Percentiles rank a stretch among this genome's conserved stretches.
Evolutionary conservation across 495 filamentous ascomycete species (phyloP).

Genomic region (Aspergillus asperescens): DNA sequence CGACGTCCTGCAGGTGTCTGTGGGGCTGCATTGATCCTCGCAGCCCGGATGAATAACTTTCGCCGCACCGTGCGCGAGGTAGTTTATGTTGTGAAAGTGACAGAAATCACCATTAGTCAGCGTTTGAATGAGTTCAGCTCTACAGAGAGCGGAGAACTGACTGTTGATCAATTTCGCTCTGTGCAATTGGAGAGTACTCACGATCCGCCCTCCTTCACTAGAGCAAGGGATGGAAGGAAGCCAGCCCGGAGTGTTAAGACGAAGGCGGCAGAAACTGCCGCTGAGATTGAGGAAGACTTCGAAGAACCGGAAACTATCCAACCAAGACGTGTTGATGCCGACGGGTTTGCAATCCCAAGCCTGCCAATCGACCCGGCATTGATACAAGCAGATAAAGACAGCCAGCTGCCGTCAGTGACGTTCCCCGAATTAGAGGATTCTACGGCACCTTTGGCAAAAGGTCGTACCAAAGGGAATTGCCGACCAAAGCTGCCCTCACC

Average conservation of each 20-base stretch:
- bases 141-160: constrained; percentile 71
- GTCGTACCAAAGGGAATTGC: constrained; percentile 31
- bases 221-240: constrained; percentile 49
- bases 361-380: constrained; percentile 44
- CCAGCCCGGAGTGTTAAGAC: constrained; percentile 31
- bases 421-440: constrained; percentile 26
- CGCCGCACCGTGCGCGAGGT: constrained; percentile 85
- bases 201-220: constrained; percentile 79
- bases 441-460: constrained; percentile 17
- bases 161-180: constrained; percentile 80
- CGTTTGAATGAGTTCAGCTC: constrained; percentile 84
- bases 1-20: constrained; percentile 90
- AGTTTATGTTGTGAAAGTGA: constrained; percentile 93
- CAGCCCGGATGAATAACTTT: constrained; percentile 96
- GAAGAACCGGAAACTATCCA: constrained; percentile 15
- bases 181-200: constrained; percentile 58
- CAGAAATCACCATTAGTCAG: constrained; percentile 81
- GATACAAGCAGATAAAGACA: constrained; percentile 19
- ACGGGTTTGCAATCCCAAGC: constrained; percentile 45
- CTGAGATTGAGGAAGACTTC: constrained; percentile 39
- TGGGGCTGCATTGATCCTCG: constrained; percentile 89
- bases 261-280: constrained; percentile 44
- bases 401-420: constrained; percentile 19
- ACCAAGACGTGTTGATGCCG: constrained; percentile 39
- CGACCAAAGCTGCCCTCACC: constrained; percentile 28